Evolutionary conservation across 1,284 basidiomycete species (phyloP), one percentile per base, ranked within the genome.

Genomic region (Tranzscheliella williamsii): DNA sequence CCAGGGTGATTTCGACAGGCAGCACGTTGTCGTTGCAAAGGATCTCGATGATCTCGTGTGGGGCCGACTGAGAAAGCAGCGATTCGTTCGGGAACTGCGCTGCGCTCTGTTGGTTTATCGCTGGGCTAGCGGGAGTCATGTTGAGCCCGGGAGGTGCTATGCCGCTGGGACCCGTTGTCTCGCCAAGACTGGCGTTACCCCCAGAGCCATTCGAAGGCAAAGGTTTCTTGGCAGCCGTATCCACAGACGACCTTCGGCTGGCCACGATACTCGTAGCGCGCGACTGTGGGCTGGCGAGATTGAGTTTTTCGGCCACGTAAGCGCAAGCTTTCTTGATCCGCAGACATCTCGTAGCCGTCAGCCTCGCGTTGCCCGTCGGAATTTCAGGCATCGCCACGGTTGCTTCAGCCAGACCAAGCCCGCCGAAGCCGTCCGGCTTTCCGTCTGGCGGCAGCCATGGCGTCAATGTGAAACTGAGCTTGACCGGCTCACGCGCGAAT

Each of bases 281-380:
- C 16, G 42, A 47, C 15, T 42, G 36, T 12, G 55, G 38, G 23
- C 54, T 53, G 7, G 67, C 56, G 1, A 80, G 85, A 27, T 91
- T 89, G 5, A 94, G 81, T 76, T 92, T 93, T 65, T 95, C 91
- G 72, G 88, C 87, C 73, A 93, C 90, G 81, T 96, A 94, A 41
- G 81, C 73, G 1, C 86, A 83, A 13, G 95, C 84, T 78, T 96
- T 96, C 43, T 86, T 84, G 21, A 94, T 85, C 16, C 94, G 84
- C 45, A 97, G 81, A 72, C 87, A 87, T 34, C 89, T 84, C 64
- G 86, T 91, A 0, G 93, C 91, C 0, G 90, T 94, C 24, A 97
- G 80, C 64, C 92, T 88, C 0, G 88, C 87, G 70, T 92, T 89
- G 15, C 87, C 82, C 24, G 84, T 86, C 46, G 24, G 34, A 40